Percentiles rank a stretch among this genome's conserved stretches.
Evolutionary conservation across 2,329 filamentous ascomycete species (phyloP).

Genomic region (Xylaria sp.): DNA sequence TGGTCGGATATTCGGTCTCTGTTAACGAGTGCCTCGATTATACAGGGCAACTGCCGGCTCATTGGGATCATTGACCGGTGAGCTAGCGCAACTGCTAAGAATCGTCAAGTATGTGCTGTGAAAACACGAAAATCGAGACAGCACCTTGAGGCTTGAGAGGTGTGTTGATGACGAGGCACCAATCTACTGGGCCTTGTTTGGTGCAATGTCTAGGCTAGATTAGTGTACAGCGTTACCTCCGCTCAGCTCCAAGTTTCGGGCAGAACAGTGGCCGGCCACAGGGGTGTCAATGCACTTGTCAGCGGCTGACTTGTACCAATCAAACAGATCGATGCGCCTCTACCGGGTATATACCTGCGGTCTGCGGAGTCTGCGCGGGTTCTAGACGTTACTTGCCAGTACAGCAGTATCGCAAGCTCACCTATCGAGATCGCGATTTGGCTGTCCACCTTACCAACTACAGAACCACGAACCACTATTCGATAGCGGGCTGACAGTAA

Average conservation of each 20-base stretch:
- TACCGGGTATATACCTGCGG: conserved; percentile 2
- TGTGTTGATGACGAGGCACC: conserved; percentile 26
- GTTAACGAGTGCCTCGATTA: too few relatives aligned
- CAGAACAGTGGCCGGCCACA: conserved; percentile 1
- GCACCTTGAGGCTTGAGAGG: conserved; percentile 3
- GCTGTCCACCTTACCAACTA: conserved; percentile 16
- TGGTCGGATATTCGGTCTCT: background rate
- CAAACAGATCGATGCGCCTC: background rate
- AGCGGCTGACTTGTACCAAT: conserved; percentile 19
- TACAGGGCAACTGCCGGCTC: too few relatives aligned
- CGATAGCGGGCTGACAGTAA: background rate
- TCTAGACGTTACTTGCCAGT: conserved; percentile 6
- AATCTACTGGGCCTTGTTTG: background rate
- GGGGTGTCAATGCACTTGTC: conserved; percentile 8
- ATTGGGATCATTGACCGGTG: background rate
- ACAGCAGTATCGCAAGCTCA: background rate
- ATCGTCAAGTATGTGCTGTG: background rate
- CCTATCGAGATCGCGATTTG: conserved; percentile 30
- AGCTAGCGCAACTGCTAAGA: background rate
- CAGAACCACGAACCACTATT: conserved; percentile 6
- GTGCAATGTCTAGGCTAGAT: background rate
- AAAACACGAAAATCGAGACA: conserved; percentile 2
- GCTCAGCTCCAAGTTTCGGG: background rate
- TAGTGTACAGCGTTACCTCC: background rate
- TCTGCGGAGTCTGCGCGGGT: background rate